These are phyloP conservation scores for Lactarius psammicola DNA, from an alignment of 768 basidiomycete species.

Conservation along the genomic window DNA sequence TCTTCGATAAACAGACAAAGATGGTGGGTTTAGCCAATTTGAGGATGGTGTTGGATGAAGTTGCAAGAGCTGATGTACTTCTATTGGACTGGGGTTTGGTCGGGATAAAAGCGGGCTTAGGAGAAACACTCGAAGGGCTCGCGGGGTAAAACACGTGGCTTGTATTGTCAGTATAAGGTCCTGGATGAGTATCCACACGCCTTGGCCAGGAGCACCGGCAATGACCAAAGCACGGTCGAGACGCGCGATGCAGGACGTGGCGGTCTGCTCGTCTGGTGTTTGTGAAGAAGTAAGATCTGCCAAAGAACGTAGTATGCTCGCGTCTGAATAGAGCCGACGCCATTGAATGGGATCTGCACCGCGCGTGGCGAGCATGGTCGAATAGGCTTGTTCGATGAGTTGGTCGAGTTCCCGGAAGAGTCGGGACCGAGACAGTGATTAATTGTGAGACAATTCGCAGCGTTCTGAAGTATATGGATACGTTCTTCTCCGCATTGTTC, in stretches of 20 bases:
- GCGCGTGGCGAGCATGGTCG: slow-evolving; percentile 46
- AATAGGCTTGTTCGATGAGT: slow-evolving; percentile 50
- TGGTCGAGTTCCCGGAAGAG: slow-evolving; percentile 36
- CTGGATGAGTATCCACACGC: slow-evolving; percentile 60
- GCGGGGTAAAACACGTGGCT: slow-evolving; percentile 30
- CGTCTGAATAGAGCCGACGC: slow-evolving; percentile 76
- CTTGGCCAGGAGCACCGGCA: slow-evolving; percentile 68
- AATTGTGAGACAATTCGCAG: slow-evolving; percentile 8
- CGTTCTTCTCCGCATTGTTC: slow-evolving; percentile 39
- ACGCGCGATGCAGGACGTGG: slow-evolving; percentile 49
- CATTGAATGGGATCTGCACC: slow-evolving; percentile 44
- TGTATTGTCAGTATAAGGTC: slow-evolving; percentile 65
- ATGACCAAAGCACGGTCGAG: slow-evolving; percentile 84
- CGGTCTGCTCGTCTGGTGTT: slow-evolving; percentile 29
- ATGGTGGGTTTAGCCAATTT: slow-evolving; percentile 51
- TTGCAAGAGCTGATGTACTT: slow-evolving; percentile 15
- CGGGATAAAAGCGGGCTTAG: neutral
- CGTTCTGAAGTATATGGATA: slow-evolving; percentile 21
- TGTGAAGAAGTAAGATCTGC: slow-evolving; percentile 33
- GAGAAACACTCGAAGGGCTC: slow-evolving; percentile 2
- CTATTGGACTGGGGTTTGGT: neutral
- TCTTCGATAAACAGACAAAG: slow-evolving; percentile 53
- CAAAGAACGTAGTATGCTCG: slow-evolving; percentile 58
- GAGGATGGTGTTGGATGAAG: slow-evolving; percentile 36
- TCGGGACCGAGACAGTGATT: slow-evolving; percentile 3